Evolutionary conservation across 2,329 filamentous ascomycete genomes (phyloP).

Genomic region (Colletotrichum viniferum): DNA sequence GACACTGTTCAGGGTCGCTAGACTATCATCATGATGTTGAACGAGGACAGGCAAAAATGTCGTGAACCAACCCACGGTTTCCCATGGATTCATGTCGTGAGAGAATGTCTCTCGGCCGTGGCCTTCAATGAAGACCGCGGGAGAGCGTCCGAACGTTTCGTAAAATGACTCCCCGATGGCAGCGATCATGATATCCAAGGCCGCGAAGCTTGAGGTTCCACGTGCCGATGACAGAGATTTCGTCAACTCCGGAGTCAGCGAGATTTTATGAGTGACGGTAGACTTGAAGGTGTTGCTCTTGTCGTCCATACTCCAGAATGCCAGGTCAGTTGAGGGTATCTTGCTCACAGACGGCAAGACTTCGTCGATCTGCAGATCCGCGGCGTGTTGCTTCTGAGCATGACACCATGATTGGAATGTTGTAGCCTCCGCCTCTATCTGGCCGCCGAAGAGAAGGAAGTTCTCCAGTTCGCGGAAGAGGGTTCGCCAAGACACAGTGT

Average conservation of each 20-base stretch:
- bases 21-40: not conserved
- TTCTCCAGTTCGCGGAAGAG: constrained; percentile 48
- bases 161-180: constrained; percentile 37
- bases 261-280: constrained; percentile 27
- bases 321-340: constrained; percentile 23
- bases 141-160: constrained; percentile 35
- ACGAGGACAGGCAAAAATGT: constrained; percentile 39
- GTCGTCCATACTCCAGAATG: constrained; percentile 29
- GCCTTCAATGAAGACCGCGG: constrained; percentile 42
- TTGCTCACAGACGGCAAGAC: not conserved
- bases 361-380: not conserved
- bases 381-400: not conserved
- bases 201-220: constrained; percentile 35
- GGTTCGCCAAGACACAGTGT: constrained; percentile 50
- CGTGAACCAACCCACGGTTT: constrained; percentile 52
- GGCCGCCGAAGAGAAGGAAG: constrained; percentile 25
- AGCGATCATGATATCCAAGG: constrained; percentile 43
- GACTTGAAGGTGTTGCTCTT: constrained; percentile 22
- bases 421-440: not conserved
- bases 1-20: not conserved
- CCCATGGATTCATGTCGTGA: constrained; percentile 35
- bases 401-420: not conserved
- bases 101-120: constrained; percentile 45
- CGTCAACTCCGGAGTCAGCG: constrained; percentile 30
- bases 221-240: constrained; percentile 23